phyloP scores from a whole-genome alignment of 1,284 basidiomycete species.

The Meira miltonrushii region DNA sequence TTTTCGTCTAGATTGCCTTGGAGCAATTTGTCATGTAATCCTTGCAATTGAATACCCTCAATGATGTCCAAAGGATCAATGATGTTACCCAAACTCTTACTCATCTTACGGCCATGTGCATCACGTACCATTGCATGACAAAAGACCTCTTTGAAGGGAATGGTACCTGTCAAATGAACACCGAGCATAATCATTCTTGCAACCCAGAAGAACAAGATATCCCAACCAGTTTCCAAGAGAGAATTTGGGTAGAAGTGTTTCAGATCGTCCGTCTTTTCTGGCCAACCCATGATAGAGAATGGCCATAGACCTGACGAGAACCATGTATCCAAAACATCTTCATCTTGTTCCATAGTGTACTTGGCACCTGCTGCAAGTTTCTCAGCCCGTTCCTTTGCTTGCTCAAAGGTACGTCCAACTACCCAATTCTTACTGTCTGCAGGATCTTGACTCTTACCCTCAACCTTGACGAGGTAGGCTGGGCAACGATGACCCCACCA shows the following conservation, averaged over 20 bases:
- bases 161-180: conserved; percentile 75
- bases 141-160: conserved; percentile 96
- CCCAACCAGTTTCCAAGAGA: conserved; percentile 95
- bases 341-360: conserved; percentile 85
- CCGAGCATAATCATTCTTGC: conserved; percentile 97
- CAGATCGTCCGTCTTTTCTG: conserved; percentile 57
- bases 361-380: conserved; percentile 64
- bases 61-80: conserved; percentile 97
- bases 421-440: conserved; percentile 62
- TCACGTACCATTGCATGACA: conserved; percentile 99
- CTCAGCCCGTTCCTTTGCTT: conserved; percentile 74
- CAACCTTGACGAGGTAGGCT: conserved; percentile 84
- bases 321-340: conserved; percentile 98
- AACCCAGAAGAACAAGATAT: conserved; percentile 99
- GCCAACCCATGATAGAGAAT: conserved; percentile 97
- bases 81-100: conserved; percentile 95
- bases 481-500: conserved; percentile 99
- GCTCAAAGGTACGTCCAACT: conserved; percentile 72
- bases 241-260: conserved; percentile 77
- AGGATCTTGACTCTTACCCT: conserved; percentile 68
- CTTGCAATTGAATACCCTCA: conserved; percentile 74
- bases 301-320: conserved; percentile 98
- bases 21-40: conserved; percentile 78
- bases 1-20: conserved; percentile 91
- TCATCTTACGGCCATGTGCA: conserved; percentile 98